Percentiles rank a stretch among this genome's conserved stretches.
phyloP scores from a whole-genome alignment of 495 filamentous ascomycete species.

The Trichoderma asperelloides region DNA sequence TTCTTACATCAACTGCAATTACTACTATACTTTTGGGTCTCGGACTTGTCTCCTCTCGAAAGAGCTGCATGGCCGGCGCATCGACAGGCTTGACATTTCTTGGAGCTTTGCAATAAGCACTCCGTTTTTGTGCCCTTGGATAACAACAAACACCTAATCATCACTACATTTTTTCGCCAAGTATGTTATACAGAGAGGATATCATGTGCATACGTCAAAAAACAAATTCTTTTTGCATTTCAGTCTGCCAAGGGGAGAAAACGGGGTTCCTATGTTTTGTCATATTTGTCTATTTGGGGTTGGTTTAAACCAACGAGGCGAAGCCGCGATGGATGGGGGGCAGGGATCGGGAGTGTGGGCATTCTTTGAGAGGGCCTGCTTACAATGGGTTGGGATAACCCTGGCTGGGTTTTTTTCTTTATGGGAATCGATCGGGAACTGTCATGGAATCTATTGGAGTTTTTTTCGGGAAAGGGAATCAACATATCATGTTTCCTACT shows the following conservation, averaged over 20 bases:
- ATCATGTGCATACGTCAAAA: slow-evolving; percentile 6
- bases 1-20: not conserved
- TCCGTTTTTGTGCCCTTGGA: not conserved
- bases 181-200: not conserved
- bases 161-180: not conserved
- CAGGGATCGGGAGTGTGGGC: not conserved
- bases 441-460: not conserved
- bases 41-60: not conserved
- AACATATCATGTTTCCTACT: not conserved
- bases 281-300: slow-evolving; percentile 2
- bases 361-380: not conserved
- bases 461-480: not conserved
- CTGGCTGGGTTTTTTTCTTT: too few relatives aligned
- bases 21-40: not conserved
- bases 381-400: not conserved
- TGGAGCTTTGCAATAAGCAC: not conserved
- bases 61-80: slow-evolving; percentile 7
- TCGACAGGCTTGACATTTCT: not conserved
- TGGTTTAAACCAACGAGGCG: not conserved
- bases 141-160: not conserved
- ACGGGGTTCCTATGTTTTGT: not conserved
- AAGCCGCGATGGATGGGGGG: not conserved
- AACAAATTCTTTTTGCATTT: too few relatives aligned
- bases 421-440: not conserved
- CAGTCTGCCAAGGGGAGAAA: not conserved